Evolutionary conservation across 352 stramenopile genomes (phyloP).

Genomic region (Globisporangium iwayamae): DNA sequence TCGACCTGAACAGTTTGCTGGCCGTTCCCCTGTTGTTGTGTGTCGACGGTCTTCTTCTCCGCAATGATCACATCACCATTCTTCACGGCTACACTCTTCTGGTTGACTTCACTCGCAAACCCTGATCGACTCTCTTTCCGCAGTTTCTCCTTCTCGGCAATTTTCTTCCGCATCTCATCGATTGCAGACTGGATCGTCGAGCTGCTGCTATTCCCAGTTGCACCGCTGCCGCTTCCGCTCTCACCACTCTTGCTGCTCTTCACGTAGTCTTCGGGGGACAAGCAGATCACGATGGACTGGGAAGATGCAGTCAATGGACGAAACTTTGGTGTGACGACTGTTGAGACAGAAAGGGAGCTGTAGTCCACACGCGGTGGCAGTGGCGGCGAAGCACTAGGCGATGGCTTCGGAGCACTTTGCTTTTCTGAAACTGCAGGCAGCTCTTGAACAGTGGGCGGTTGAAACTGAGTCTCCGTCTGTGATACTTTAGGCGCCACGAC

Average conservation of each 20-base stretch:
- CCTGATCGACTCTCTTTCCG: conserved; percentile 21
- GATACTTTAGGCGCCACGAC: neutral
- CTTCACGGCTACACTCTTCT: neutral
- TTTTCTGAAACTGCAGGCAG: neutral
- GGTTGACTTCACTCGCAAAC: neutral
- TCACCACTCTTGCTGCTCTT: conserved; percentile 20
- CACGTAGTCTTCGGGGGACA: conserved; percentile 49
- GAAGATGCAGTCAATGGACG: conserved; percentile 58
- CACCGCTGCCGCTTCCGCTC: neutral
- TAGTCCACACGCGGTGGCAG: conserved; percentile 4
- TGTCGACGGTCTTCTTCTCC: neutral
- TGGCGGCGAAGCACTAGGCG: neutral
- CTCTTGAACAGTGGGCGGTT: neutral
- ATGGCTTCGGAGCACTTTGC: neutral
- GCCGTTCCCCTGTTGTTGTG: neutral
- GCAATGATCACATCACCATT: neutral
- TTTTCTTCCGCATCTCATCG: conserved; percentile 50
- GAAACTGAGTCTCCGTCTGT: neutral
- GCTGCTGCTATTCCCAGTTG: conserved; percentile 9
- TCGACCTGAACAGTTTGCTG: neutral
- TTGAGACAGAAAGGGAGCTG: conserved; percentile 1
- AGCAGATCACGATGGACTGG: conserved; percentile 66
- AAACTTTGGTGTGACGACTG: conserved; percentile 28
- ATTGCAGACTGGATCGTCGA: conserved; percentile 38
- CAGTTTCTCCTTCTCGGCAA: conserved; percentile 47